phyloP scores from a whole-genome alignment of 139 green algal species.

The Volvox reticuliferus region DNA sequence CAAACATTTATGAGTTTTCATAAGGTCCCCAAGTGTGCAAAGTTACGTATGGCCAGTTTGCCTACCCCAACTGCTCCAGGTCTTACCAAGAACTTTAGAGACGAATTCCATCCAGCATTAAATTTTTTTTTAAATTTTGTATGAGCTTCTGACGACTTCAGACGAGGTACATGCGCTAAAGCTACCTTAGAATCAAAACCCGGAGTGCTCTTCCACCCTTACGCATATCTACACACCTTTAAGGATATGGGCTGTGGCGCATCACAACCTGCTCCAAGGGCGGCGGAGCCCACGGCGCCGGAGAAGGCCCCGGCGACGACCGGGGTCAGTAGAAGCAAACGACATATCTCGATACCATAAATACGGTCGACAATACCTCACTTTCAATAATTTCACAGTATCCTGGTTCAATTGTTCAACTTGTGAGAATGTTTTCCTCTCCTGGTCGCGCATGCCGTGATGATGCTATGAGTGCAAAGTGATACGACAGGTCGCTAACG shows the following conservation, averaged over 20 bases:
- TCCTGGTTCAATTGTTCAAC: not conserved
- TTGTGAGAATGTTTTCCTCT: not conserved
- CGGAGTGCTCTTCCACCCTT: not conserved
- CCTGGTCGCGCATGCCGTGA: not conserved
- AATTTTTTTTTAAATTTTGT: not conserved
- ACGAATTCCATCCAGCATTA: not conserved
- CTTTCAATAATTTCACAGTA: not conserved
- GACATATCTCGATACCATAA: not conserved
- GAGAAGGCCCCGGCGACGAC: not conserved
- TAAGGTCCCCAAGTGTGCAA: not conserved
- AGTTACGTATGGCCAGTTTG: not conserved
- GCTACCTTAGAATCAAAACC: not conserved
- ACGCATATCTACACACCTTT: not conserved
- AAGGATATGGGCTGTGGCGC: constrained; percentile 12
- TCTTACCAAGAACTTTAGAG: not conserved
- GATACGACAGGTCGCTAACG: not conserved
- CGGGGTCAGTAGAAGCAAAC: not conserved
- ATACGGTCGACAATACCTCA: not conserved
- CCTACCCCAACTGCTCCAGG: not conserved
- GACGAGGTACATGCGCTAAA: not conserved
- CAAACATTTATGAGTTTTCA: not conserved
- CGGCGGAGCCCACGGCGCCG: not conserved
- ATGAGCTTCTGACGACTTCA: not conserved
- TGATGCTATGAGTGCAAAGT: too few species aligned
- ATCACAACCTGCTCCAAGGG: not conserved